Evolutionary conservation across 306 rosid species (phyloP).

Genomic region (Citrullus mucosospermus): DNA sequence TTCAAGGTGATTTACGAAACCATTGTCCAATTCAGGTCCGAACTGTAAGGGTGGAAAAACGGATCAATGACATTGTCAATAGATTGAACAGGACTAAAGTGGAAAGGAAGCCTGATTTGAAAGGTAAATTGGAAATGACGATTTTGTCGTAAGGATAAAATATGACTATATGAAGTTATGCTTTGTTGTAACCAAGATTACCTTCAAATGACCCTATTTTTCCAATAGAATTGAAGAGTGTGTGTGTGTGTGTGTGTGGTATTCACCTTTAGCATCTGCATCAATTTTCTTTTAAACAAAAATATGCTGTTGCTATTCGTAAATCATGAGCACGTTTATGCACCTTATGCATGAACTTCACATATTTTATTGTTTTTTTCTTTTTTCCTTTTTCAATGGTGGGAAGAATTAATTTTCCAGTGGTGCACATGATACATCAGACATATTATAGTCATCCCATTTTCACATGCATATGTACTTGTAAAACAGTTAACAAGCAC

Average conservation of each 20-base stretch:
- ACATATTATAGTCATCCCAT: background rate
- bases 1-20: conserved; percentile 7
- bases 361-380: background rate
- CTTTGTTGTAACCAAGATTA: background rate
- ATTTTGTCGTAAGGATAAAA: background rate
- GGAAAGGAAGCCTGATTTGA: conserved; percentile 87
- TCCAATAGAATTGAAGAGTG: too few species aligned
- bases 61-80: conserved; percentile 79
- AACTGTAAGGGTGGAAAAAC: conserved; percentile 84
- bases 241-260: too few species aligned
- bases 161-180: background rate
- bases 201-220: too few species aligned
- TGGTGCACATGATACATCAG: background rate
- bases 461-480: background rate
- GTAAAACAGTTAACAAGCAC: background rate
- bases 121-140: conserved; percentile 38
- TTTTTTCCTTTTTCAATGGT: background rate
- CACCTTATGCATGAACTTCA: too few species aligned
- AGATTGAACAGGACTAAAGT: conserved; percentile 83
- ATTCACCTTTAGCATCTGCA: too few species aligned
- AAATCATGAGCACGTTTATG: too few species aligned
- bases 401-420: background rate
- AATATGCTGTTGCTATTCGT: too few species aligned
- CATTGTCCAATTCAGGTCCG: conserved; percentile 46
- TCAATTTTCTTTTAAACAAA: too few species aligned